Base-by-base conservation (phyloP, 176 grass and related monocot species). In the Ampelocalamus luodianensis region DNA sequence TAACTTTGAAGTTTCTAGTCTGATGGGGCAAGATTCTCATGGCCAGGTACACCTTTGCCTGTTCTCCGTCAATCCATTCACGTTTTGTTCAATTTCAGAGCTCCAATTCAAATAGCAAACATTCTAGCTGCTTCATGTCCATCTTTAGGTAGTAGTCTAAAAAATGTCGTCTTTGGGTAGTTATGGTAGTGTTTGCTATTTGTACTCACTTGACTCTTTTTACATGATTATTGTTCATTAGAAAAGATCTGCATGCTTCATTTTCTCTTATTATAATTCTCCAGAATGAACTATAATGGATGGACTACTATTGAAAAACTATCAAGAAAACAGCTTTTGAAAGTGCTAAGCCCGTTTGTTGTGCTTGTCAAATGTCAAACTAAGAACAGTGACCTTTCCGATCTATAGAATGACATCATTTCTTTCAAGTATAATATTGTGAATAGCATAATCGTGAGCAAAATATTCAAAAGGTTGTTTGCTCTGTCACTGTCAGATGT, bases 21-120 rank as follows among this genome's bases (percentile, higher is more conserved):
- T 93, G 40, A 64, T 95, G 26, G 87, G 87, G 46, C 90, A 97
- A 77, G 90, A 84, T 66, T 89, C 90, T 77, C 89, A 87, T 37
- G 90, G 91, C 26, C 94, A 94, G 94, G 94, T 97, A 83, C 37
- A 17, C 20, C 34, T 74, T 74, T 6, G 44, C 27, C 55, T 55
- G 56, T 53, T 67, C 39, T 65, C 59, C 26, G 55, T 60, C 23
- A 39, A 42, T 55, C 34, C 12, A 68, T 3, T 24, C 32, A 17
- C 71, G 58, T 22, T 69, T 34, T 70, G 42, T 54, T 80, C 1
- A 56, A 76, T 81, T 32, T 59, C 24, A 56, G 61, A 16, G 48
- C 48, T 50, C 20, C 20, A 65, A 32, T 34, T 65, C 26, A 65
- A 34, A 10, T 24, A 60, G 56, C 56, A 60, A 60, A 60, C 22